Evolutionary conservation across 1,284 basidiomycete species (phyloP), one percentile per base, ranked within the genome.

Genomic region (Melampsora larici-populina): DNA sequence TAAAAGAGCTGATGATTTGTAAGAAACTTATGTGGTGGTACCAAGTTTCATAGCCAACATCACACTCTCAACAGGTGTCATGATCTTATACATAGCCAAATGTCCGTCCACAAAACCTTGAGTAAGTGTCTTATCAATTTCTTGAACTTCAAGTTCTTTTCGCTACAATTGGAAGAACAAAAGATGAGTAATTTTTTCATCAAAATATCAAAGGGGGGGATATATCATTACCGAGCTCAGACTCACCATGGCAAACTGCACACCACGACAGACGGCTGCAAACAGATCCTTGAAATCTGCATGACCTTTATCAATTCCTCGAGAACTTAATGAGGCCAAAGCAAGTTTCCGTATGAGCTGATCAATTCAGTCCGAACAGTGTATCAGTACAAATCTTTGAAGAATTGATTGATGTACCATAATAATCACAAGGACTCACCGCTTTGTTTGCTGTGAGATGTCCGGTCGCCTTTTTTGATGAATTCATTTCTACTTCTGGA

Each of bases 161-260:
- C 75, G 67, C 75, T 78, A 31, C 17, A 5, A 69, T 71, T 43
- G n/a, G 21, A 31, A 65, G 26, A 36, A 33, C 36, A 26, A 55
- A 46, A 21, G 46, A 17, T 29, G 49, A 18, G 36, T 3, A 33
- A 43, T 2, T 31, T 31, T 31, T 31, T 31, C 2, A 31, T 7
- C 15, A 55, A 55, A 55, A 18, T 4, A n/a, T 58, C 13, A 58
- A 9, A 21, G 26, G 51, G n/a, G n/a, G 7, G n/a, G 15, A 55
- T n/a, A 18, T n/a, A 18, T 26, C 9, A 60, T 60, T 7, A 26
- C 0, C 2, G 17, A 60, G n/a, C 24, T 24, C 11, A 26, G 17
- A 67, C 74, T 70, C n/a, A 78, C 75, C 75, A 78, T 70, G 1
- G 67, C 75, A 31, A 78, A 78, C 43, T 78, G 75, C 15, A 78